phyloP scores from a whole-genome alignment of 2,329 filamentous ascomycete species.

The Penicillium rolfsii region DNA sequence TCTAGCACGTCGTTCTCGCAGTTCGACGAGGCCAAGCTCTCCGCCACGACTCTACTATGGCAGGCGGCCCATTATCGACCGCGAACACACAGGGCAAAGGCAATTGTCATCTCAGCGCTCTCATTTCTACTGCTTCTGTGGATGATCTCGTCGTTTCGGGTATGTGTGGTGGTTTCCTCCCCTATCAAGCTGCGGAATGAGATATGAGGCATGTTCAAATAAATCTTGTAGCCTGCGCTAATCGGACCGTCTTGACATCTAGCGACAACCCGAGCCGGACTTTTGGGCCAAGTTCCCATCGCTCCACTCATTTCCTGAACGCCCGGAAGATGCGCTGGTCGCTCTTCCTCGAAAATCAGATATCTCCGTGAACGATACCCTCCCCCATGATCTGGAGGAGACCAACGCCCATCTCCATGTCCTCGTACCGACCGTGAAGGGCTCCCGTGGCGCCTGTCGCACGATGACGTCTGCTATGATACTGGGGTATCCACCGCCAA shows the following conservation, averaged over 20 bases:
- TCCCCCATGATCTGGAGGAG: constrained; percentile 39
- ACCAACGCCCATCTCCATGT: constrained; percentile 56
- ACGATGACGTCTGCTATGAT: constrained; percentile 61
- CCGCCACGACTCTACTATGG: constrained; percentile 28
- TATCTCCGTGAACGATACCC: constrained; percentile 32
- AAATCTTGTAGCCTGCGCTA: background rate
- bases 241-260: background rate
- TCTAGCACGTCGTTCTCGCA: constrained; percentile 29
- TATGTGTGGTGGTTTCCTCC: constrained; percentile 22
- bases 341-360: constrained; percentile 25
- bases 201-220: background rate
- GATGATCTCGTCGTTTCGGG: constrained; percentile 25
- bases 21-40: constrained; percentile 32
- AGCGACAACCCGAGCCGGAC: constrained; percentile 32
- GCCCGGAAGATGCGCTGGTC: constrained; percentile 39
- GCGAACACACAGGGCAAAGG: constrained; percentile 32
- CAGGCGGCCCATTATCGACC: constrained; percentile 34
- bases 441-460: constrained; percentile 59
- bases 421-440: constrained; percentile 55
- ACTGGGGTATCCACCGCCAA: constrained; percentile 63
- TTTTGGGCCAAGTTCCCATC: constrained; percentile 43
- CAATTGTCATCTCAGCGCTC: constrained; percentile 27
- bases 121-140: constrained; percentile 32
- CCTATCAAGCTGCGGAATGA: background rate
- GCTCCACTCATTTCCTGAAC: constrained; percentile 33